A percentile compares a stretch with the other conserved stretches of the same genome.
phyloP scores from a whole-genome alignment of 148 eudicot genomes.

The Talinum fruticosum region DNA sequence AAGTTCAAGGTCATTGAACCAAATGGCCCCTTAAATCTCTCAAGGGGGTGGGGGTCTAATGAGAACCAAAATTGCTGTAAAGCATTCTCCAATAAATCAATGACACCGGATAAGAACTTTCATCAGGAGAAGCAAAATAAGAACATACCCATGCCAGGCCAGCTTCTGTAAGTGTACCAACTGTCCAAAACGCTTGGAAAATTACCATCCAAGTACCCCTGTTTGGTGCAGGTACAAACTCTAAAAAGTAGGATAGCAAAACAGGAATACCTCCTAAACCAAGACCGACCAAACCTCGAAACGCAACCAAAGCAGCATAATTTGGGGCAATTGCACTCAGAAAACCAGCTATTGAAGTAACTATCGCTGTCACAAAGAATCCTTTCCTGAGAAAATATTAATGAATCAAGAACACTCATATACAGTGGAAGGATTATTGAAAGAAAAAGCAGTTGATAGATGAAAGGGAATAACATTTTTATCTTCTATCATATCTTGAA shows the following conservation, averaged over 20 bases:
- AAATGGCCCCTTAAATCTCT: too few relatives aligned
- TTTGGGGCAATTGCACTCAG: slow-evolving; percentile 34
- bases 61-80: not conserved
- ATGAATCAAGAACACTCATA: not conserved
- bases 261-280: slow-evolving; percentile 36
- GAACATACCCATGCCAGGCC: slow-evolving; percentile 36
- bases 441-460: not conserved
- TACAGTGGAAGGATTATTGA: not conserved
- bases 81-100: not conserved
- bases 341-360: slow-evolving; percentile 32
- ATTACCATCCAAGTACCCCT: slow-evolving; percentile 35
- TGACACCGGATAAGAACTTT: not conserved
- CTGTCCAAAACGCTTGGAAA: slow-evolving; percentile 35
- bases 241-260: slow-evolving; percentile 26
- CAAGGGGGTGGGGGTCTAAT: too few relatives aligned
- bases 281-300: slow-evolving; percentile 36
- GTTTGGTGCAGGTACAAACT: slow-evolving; percentile 34
- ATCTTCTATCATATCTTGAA: not conserved
- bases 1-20: too few relatives aligned
- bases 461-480: not conserved
- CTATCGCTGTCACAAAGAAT: slow-evolving; percentile 25
- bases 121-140: not conserved
- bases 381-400: slow-evolving; percentile 23
- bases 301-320: slow-evolving; percentile 22
- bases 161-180: slow-evolving; percentile 27